Evolutionary conservation across 202 grass and related monocot genomes (phyloP).

Genomic region (Zoysia matrella): DNA sequence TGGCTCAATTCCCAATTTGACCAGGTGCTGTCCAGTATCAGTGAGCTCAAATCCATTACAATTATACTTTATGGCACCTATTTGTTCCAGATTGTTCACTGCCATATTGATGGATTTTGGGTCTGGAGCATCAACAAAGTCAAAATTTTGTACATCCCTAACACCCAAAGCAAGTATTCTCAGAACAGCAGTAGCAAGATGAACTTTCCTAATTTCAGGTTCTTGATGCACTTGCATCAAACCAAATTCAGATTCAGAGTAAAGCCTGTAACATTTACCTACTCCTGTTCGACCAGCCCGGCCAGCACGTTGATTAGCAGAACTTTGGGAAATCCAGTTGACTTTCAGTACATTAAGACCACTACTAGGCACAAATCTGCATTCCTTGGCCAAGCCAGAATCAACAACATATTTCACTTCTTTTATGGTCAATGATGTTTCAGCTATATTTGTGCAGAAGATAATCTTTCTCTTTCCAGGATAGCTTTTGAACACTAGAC

Average conservation of each 20-base stretch:
- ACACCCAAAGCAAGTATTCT: constrained; percentile 89
- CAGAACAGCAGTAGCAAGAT: constrained; percentile 84
- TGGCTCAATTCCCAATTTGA: constrained; percentile 90
- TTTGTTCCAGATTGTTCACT: constrained; percentile 75
- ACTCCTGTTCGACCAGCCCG: constrained; percentile 77
- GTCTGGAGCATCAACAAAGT: constrained; percentile 93
- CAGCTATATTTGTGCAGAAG: constrained; percentile 95
- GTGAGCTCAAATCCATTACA: constrained; percentile 68
- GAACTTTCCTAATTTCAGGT: constrained; percentile 93
- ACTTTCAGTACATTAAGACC: constrained; percentile 92
- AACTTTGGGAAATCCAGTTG: constrained; percentile 85
- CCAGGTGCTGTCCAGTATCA: constrained; percentile 61
- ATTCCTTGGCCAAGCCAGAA: constrained; percentile 90
- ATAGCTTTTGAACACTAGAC: constrained; percentile 80
- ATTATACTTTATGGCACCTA: constrained; percentile 69
- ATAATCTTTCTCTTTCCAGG: constrained; percentile 91
- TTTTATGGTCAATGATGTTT: constrained; percentile 92
- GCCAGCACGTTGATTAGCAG: constrained; percentile 89
- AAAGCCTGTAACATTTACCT: constrained; percentile 94
- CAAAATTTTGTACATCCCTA: constrained; percentile 68
- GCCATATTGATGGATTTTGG: constrained; percentile 74
- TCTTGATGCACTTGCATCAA: constrained; percentile 89
- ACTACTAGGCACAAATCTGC: constrained; percentile 74
- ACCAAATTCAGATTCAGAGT: constrained; percentile 79
- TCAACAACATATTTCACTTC: constrained; percentile 88